phyloP scores from a whole-genome alignment of 1,284 basidiomycete genomes.

The Pascua guehoae region DNA sequence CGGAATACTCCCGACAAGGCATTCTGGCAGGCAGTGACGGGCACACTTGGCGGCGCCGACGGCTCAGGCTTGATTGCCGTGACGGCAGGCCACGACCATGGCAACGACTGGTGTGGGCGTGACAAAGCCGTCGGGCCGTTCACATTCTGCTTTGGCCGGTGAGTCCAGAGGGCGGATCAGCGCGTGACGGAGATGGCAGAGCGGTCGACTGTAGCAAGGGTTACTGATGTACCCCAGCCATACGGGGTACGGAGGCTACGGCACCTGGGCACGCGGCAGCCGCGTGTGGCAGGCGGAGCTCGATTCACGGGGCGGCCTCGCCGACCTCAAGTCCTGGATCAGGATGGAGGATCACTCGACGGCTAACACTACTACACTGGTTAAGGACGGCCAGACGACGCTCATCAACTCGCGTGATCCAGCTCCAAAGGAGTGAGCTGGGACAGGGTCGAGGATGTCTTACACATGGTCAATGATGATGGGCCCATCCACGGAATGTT shows the following conservation, averaged over 20 bases:
- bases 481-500: no score
- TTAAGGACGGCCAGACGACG: not conserved
- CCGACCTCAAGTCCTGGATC: conserved; percentile 5
- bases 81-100: conserved; percentile 27
- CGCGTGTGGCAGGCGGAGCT: conserved; percentile 2
- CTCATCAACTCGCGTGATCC: conserved; percentile 7
- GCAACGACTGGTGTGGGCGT: conserved; percentile 26
- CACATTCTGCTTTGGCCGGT: conserved; percentile 12
- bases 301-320: not conserved
- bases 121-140: conserved; percentile 7
- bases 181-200: no score
- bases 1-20: not conserved
- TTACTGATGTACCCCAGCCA: conserved; percentile 1
- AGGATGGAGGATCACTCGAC: conserved; percentile 8
- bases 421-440: no score
- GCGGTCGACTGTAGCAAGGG: no score
- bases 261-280: conserved; percentile 7
- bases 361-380: conserved; percentile 10
- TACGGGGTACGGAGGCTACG: conserved; percentile 15
- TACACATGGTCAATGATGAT: no score
- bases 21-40: conserved; percentile 11
- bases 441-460: no score
- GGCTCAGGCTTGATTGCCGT: conserved; percentile 11
- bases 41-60: conserved; percentile 1
- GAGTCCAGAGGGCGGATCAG: no score